phyloP scores from a whole-genome alignment of 1,284 basidiomycete species.

The Coniferiporia weirii region DNA sequence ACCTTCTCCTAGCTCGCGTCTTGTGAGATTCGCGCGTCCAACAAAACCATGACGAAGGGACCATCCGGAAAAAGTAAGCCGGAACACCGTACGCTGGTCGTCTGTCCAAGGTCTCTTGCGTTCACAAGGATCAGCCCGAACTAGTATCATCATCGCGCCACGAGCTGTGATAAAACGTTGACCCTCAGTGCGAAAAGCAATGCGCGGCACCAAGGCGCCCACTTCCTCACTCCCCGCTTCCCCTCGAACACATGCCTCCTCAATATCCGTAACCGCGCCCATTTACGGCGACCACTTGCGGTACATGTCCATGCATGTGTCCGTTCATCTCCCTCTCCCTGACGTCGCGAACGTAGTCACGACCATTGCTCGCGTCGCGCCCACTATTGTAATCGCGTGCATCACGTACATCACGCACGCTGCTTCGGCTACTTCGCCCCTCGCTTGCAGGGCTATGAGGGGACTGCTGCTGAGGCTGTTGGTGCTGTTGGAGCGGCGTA shows the following conservation, averaged over 20 bases:
- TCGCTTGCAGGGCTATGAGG: conserved; percentile 13
- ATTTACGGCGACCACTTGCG: conserved; percentile 13
- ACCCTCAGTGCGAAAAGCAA: too few species aligned
- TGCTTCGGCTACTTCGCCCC: conserved; percentile 15
- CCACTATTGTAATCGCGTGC: conserved; percentile 1
- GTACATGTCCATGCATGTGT: conserved; percentile 11
- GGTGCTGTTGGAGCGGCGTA: conserved; percentile 2
- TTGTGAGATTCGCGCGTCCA: too few species aligned
- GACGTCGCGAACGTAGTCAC: conserved; percentile 12
- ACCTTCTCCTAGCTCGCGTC: too few species aligned
- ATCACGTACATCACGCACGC: conserved; percentile 4
- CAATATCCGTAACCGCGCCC: conserved; percentile 17
- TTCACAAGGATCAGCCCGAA: too few species aligned
- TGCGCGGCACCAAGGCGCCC: neutral
- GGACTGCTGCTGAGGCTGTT: neutral
- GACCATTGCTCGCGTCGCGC: neutral
- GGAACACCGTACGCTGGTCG: too few species aligned
- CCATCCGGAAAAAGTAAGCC: too few species aligned
- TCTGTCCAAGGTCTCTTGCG: too few species aligned
- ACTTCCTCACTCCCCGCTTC: too few species aligned
- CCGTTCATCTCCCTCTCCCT: conserved; percentile 11
- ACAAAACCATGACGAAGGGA: too few species aligned
- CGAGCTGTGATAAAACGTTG: too few species aligned
- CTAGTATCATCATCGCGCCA: too few species aligned
- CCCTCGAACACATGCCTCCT: neutral